phyloP scores from a whole-genome alignment of 305 asterid species.

The Rubia peregrina region DNA sequence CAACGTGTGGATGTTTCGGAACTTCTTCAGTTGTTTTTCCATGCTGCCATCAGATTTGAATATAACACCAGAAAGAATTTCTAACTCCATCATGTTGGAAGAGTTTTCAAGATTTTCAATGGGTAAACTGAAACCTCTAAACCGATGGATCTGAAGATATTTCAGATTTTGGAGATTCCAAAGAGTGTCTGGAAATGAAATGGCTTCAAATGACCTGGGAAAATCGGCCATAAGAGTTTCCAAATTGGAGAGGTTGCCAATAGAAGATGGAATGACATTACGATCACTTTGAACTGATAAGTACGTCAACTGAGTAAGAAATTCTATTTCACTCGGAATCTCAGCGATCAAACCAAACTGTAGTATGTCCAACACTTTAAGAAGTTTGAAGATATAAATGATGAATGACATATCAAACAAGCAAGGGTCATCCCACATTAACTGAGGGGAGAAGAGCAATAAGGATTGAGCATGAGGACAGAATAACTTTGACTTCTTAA shows the following conservation, averaged over 20 bases:
- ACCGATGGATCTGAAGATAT: background rate
- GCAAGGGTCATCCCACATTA: background rate
- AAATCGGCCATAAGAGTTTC: background rate
- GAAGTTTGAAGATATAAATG: background rate
- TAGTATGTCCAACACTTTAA: background rate
- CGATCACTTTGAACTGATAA: background rate
- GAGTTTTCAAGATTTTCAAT: background rate
- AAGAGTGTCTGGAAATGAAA: background rate
- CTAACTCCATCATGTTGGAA: background rate
- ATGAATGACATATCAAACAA: background rate
- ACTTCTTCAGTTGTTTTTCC: background rate
- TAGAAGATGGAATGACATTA: background rate
- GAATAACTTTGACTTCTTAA: background rate
- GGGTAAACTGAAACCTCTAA: background rate
- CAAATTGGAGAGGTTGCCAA: background rate
- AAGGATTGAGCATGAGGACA: background rate
- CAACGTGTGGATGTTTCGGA: background rate
- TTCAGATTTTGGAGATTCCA: background rate
- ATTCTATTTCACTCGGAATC: background rate
- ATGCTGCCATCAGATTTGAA: too few relatives aligned
- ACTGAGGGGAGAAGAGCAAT: background rate
- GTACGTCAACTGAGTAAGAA: background rate
- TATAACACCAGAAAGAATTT: background rate
- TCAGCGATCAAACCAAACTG: background rate
- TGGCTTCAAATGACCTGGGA: background rate